These are phyloP conservation scores for Malassezia cuniculi DNA, from an alignment of 1,284 basidiomycete species.

Conservation along the genomic window DNA sequence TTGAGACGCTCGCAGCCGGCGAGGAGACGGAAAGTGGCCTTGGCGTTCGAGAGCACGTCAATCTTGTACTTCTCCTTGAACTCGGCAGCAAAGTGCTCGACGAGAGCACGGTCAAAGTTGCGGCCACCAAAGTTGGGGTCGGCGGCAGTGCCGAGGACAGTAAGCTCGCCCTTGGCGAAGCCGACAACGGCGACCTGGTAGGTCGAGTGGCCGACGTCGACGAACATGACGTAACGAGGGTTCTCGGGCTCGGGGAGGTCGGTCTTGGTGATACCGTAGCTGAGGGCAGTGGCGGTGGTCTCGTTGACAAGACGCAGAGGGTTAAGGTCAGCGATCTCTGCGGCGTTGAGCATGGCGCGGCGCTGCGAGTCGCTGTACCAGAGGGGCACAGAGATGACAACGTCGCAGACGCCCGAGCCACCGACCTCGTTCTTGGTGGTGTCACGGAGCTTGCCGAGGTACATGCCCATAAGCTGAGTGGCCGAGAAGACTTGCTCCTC, in stretches of 20 bases:
- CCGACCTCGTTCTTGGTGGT: conserved; percentile 38
- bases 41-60: conserved; percentile 41
- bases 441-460: conserved; percentile 42
- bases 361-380: conserved; percentile 44
- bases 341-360: conserved; percentile 40
- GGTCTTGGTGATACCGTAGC: conserved; percentile 45
- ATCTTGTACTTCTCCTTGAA: conserved; percentile 46
- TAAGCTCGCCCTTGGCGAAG: conserved; percentile 44
- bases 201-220: conserved; percentile 43
- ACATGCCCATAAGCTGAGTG: conserved; percentile 44
- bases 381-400: conserved; percentile 41
- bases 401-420: conserved; percentile 38
- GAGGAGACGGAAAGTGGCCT: conserved; percentile 42
- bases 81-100: conserved; percentile 42
- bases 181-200: conserved; percentile 44
- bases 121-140: conserved; percentile 44
- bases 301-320: conserved; percentile 43
- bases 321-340: conserved; percentile 43
- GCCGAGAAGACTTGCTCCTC: conserved; percentile 41
- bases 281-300: conserved; percentile 42
- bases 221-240: conserved; percentile 43
- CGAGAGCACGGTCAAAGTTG: conserved; percentile 43
- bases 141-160: conserved; percentile 38
- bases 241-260: conserved; percentile 42
- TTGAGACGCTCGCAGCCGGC: conserved; percentile 44